phyloP scores from a whole-genome alignment of 2,329 filamentous ascomycete genomes.

The Stachybotrys chartarum region DNA sequence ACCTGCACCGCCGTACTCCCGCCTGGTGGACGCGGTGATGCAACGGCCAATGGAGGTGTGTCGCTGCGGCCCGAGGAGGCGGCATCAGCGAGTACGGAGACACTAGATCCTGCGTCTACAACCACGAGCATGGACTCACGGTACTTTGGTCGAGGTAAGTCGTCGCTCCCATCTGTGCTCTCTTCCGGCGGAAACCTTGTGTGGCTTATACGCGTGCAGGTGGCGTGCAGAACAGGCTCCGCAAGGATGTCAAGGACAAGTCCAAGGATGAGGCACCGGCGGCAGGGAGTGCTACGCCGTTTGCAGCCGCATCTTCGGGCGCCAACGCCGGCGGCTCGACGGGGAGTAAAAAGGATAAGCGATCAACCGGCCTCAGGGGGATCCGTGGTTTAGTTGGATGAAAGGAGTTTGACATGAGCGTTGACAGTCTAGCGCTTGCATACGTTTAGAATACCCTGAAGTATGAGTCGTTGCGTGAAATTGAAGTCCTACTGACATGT shows the following conservation, averaged over 20 bases:
- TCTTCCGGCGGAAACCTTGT: too few species aligned
- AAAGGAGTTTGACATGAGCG: neutral
- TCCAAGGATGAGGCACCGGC: conserved; percentile 31
- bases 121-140: conserved; percentile 31
- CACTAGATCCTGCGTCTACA: conserved; percentile 14
- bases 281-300: neutral
- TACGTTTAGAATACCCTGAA: neutral
- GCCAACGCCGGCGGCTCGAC: conserved; percentile 16
- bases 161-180: neutral
- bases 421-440: neutral
- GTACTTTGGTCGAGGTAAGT: conserved; percentile 39
- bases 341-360: conserved; percentile 25
- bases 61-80: neutral
- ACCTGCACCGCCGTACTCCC: neutral
- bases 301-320: conserved; percentile 9
- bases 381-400: neutral
- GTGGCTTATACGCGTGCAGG: conserved; percentile 24
- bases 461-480: neutral
- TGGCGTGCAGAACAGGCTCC: conserved; percentile 38
- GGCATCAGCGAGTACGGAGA: conserved; percentile 16
- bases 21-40: neutral
- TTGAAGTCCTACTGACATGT: neutral
- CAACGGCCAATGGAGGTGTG: neutral
- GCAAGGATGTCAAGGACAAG: conserved; percentile 43
- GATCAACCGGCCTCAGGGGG: neutral